Conservation (phyloP, 192 early-diverging fungal species). For the Phlyctochytrium planicorne region DNA sequence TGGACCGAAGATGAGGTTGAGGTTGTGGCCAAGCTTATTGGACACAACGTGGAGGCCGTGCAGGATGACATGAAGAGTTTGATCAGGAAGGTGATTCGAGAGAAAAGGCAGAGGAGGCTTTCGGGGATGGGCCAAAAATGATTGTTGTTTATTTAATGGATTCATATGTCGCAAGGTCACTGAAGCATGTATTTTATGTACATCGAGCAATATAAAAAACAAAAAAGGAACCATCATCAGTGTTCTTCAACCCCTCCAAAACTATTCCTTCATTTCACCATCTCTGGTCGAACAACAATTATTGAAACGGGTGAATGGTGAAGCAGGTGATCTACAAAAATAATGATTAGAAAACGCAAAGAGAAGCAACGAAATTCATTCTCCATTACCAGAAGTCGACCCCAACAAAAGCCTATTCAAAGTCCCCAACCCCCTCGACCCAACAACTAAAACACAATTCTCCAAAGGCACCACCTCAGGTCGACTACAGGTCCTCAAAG, state of each 20-base stretch:
- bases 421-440: not conserved
- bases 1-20: slow-evolving; percentile 24
- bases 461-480: not conserved
- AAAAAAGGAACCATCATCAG: too few relatives aligned
- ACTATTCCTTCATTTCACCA: too few relatives aligned
- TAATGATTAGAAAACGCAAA: not conserved
- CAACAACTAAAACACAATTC: not conserved
- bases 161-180: too few relatives aligned
- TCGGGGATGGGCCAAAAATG: not conserved
- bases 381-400: not conserved
- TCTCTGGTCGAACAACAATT: not conserved
- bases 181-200: too few relatives aligned
- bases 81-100: slow-evolving; percentile 16
- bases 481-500: not conserved
- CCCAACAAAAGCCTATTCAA: not conserved
- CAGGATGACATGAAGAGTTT: slow-evolving; percentile 9
- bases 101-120: slow-evolving; percentile 19
- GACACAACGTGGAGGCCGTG: not conserved
- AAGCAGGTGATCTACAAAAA: not conserved
- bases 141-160: too few relatives aligned
- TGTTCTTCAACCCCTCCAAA: too few relatives aligned
- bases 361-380: too few relatives aligned
- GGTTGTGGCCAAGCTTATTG: slow-evolving; percentile 10
- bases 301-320: not conserved
- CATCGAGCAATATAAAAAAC: too few relatives aligned